Evolutionary conservation across 192 early-diverging fungal genomes (phyloP).

Genomic region (Coemansia sp.): DNA sequence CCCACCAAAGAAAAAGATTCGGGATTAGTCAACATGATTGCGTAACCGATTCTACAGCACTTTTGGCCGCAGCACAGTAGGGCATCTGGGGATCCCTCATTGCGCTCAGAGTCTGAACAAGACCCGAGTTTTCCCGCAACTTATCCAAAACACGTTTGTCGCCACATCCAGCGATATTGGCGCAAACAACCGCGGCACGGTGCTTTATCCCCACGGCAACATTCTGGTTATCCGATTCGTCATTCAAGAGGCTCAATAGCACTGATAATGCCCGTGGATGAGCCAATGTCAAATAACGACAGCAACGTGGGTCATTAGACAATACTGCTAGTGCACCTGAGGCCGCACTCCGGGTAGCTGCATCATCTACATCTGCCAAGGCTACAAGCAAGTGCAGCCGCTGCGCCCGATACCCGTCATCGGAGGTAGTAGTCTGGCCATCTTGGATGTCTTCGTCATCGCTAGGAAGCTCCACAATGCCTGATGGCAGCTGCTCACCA

Average conservation of each 20-base stretch:
- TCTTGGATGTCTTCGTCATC: conserved; percentile 21
- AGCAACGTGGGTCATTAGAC: conserved; percentile 44
- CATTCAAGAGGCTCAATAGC: conserved; percentile 13
- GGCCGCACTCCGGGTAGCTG: conserved; percentile 77
- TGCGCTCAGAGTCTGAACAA: conserved; percentile 4
- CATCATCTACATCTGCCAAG: conserved; percentile 83
- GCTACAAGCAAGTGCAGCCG: conserved; percentile 79
- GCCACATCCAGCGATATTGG: conserved; percentile 32
- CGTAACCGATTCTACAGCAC: conserved; percentile 12
- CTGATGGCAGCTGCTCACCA: conserved; percentile 9
- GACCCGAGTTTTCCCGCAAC: conserved; percentile 1
- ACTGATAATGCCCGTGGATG: conserved; percentile 36
- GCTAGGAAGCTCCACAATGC: conserved; percentile 33
- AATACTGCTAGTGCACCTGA: conserved; percentile 85
- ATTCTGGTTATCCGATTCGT: background rate
- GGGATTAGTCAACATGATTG: background rate
- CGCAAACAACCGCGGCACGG: conserved; percentile 40
- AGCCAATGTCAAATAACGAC: conserved; percentile 36
- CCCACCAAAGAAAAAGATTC: too few relatives aligned
- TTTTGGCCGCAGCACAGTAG: conserved; percentile 22
- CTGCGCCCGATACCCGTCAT: conserved; percentile 46
- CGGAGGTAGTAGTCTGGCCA: background rate
- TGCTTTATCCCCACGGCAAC: conserved; percentile 17
- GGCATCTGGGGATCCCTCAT: conserved; percentile 28
- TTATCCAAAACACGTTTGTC: conserved; percentile 14